These are phyloP conservation scores for Leptographium flavum DNA, from an alignment of 2,329 filamentous ascomycete genomes.

Conservation along the genomic window DNA sequence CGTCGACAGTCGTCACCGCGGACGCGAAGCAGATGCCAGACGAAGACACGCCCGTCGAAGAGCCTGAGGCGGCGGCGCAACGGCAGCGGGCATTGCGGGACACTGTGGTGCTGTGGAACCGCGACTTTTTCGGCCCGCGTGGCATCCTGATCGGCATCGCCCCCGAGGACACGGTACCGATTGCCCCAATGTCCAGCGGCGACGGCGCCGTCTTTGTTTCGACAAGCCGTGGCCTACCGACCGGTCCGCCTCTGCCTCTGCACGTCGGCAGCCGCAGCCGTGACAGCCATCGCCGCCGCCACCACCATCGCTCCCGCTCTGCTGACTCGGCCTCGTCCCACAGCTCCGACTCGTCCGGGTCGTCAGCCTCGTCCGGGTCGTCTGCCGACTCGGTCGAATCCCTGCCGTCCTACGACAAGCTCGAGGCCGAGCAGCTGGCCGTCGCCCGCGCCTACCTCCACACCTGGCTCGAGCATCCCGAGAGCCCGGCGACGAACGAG, in stretches of 20 bases:
- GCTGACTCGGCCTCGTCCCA: neutral
- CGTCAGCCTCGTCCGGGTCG: slow-evolving; percentile 9
- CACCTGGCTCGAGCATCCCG: slow-evolving; percentile 34
- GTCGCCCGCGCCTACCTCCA: slow-evolving; percentile 28
- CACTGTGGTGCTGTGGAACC: slow-evolving; percentile 40
- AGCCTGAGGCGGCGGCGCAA: neutral
- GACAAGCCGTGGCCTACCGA: slow-evolving; percentile 17
- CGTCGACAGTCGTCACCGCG: too few species aligned
- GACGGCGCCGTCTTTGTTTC: slow-evolving; percentile 5
- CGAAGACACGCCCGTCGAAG: neutral
- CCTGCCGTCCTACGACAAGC: slow-evolving; percentile 37
- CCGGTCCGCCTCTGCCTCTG: neutral
- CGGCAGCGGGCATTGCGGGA: slow-evolving; percentile 17
- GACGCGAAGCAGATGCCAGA: neutral
- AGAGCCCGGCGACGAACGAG: slow-evolving; percentile 31
- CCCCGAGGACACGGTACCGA: neutral
- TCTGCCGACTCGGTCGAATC: slow-evolving; percentile 31
- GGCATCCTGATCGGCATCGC: slow-evolving; percentile 24
- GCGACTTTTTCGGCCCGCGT: slow-evolving; percentile 38
- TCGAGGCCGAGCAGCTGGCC: slow-evolving; percentile 33
- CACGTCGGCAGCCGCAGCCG: neutral
- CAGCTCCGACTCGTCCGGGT: neutral
- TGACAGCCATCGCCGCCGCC: too few species aligned
- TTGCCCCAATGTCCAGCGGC: neutral
- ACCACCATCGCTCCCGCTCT: too few species aligned